A percentile compares a stretch with the other conserved stretches of the same genome.
phyloP scores from a whole-genome alignment of 1,139 yeast species.

The Pichia sp. region DNA sequence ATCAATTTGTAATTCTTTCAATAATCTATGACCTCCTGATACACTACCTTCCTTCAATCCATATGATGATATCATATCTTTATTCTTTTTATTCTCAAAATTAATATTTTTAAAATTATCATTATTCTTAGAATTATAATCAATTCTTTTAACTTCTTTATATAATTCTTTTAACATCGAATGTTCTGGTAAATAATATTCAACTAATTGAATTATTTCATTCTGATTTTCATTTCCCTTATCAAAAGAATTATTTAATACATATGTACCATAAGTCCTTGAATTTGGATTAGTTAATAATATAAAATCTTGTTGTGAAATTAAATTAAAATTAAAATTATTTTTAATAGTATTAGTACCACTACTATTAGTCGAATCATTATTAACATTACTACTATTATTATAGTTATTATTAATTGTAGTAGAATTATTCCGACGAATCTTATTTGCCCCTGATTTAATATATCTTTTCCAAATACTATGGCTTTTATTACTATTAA shows the following conservation, averaged over 20 bases:
- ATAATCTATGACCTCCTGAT: constrained; percentile 6
- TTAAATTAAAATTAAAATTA: too few relatives aligned
- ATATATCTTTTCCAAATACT: constrained; percentile 13
- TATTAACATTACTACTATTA: too few relatives aligned
- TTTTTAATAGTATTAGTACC: too few relatives aligned
- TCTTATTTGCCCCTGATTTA: too few relatives aligned
- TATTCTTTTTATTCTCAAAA: constrained; percentile 8
- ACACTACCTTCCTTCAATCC: constrained; percentile 10
- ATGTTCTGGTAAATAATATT: constrained; percentile 15
- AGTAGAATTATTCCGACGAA: too few relatives aligned
- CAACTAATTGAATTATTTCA: constrained; percentile 17
- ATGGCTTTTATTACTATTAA: constrained; percentile 10
- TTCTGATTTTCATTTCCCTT: constrained; percentile 18
- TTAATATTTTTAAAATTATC: constrained; percentile 12
- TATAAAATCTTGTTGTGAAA: constrained; percentile 11
- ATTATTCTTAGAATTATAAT: constrained; percentile 6
- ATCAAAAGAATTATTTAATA: constrained; percentile 21
- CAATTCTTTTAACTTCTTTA: constrained; percentile 9
- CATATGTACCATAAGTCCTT: constrained; percentile 21
- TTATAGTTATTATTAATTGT: too few relatives aligned
- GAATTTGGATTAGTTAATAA: constrained; percentile 25
- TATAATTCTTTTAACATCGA: constrained; percentile 12
- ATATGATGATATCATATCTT: constrained; percentile 8
- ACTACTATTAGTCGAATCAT: too few relatives aligned
- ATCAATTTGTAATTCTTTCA: constrained; percentile 14